Percentiles rank a stretch among this genome's conserved stretches.
Conservation (phyloP, 2,329 filamentous ascomycete species). For the Nemania abortiva region DNA sequence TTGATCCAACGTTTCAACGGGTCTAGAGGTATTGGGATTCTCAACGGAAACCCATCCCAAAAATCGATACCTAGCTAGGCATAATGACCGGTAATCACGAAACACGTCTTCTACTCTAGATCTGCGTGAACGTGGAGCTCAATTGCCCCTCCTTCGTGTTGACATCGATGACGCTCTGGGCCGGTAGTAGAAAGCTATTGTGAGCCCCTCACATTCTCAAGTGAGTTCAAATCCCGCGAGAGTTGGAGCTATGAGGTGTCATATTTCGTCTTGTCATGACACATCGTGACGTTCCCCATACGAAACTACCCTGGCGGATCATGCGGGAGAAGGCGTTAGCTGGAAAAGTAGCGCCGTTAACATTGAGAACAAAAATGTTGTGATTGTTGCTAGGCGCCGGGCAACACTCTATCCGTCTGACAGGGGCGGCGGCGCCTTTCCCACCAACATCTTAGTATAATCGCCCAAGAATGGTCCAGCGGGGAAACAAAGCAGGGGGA, state of each 20-base stretch:
- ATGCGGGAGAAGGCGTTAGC: conserved; percentile 2
- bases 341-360: background rate
- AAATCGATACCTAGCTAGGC: background rate
- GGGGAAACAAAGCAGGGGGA: conserved; percentile 4
- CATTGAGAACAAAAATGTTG: background rate
- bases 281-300: background rate
- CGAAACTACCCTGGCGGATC: conserved; percentile 1
- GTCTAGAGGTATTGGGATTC: background rate
- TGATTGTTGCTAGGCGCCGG: conserved; percentile 2
- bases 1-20: background rate
- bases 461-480: background rate
- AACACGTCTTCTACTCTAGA: conserved; percentile 2
- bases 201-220: background rate
- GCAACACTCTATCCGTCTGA: conserved; percentile 14
- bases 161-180: conserved; percentile 12
- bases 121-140: conserved; percentile 12
- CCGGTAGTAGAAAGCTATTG: background rate
- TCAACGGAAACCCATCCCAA: background rate
- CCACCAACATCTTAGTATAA: conserved; percentile 12
- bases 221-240: background rate
- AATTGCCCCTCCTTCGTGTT: conserved; percentile 15
- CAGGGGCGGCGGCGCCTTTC: conserved; percentile 4
- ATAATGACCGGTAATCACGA: conserved; percentile 7
- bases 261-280: background rate
- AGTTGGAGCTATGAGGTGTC: background rate